These are phyloP conservation scores for Pseudopithomyces chartarum DNA, from an alignment of 2,329 filamentous ascomycete genomes.

Conservation along the genomic window DNA sequence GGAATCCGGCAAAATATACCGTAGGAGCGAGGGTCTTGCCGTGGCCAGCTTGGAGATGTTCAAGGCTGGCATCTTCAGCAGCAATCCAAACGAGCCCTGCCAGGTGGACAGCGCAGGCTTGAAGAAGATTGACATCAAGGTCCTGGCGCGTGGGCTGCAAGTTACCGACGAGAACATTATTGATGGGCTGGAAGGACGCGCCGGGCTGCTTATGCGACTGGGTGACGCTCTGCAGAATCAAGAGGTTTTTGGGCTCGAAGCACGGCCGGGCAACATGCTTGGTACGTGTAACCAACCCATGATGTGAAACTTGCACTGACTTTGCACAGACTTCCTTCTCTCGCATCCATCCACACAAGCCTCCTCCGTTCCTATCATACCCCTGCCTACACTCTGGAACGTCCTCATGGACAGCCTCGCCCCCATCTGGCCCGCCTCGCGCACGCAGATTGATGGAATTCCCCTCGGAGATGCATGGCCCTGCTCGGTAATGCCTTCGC, in stretches of 20 bases:
- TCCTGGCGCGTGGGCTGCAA: constrained; percentile 81
- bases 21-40: constrained; percentile 86
- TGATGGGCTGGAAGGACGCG: constrained; percentile 82
- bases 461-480: constrained; percentile 95
- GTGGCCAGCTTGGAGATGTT: constrained; percentile 87
- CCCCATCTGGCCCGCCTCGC: constrained; percentile 85
- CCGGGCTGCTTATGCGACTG: constrained; percentile 76
- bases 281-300: constrained; percentile 58
- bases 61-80: constrained; percentile 87
- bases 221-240: constrained; percentile 77
- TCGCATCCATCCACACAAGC: constrained; percentile 88
- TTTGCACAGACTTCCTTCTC: constrained; percentile 78
- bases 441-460: constrained; percentile 84
- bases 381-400: constrained; percentile 86
- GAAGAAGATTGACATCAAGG: constrained; percentile 72
- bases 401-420: constrained; percentile 85
- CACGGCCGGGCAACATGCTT: constrained; percentile 90
- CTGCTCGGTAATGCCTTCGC: constrained; percentile 80
- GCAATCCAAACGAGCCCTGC: constrained; percentile 77
- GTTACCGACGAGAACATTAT: constrained; percentile 80
- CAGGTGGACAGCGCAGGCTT: constrained; percentile 89
- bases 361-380: constrained; percentile 84
- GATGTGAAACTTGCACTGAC: constrained; percentile 11
- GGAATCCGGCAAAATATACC: constrained; percentile 81
- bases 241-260: constrained; percentile 82